Percentiles rank a stretch among this genome's conserved stretches.
Conservation (phyloP, 257 asterid species). For the Henckelia pumila region DNA sequence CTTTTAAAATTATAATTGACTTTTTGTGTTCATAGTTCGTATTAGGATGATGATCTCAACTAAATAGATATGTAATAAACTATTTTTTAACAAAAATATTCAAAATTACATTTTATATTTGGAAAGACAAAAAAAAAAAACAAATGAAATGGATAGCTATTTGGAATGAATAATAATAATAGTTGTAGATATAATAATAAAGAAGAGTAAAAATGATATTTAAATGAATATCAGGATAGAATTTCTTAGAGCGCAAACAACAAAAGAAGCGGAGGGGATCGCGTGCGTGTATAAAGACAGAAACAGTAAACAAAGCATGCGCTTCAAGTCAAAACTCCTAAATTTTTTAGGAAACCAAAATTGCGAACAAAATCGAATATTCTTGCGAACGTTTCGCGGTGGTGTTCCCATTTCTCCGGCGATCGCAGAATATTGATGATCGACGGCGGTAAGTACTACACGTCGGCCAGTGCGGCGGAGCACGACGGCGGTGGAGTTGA, state of each 20-base stretch:
- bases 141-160: too few relatives aligned
- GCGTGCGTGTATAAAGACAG: constrained; percentile 34
- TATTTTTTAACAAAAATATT: too few relatives aligned
- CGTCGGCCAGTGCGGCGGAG: constrained; percentile 61
- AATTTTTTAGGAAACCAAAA: constrained; percentile 12
- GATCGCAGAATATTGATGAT: constrained; percentile 48
- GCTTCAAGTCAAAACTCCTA: constrained; percentile 43
- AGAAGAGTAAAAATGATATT: too few relatives aligned
- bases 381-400: constrained; percentile 24
- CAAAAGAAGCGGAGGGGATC: constrained; percentile 31
- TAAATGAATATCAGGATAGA: constrained; percentile 21
- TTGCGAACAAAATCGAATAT: constrained; percentile 25
- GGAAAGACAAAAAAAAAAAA: too few relatives aligned
- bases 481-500: constrained; percentile 51
- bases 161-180: too few relatives aligned
- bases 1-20: too few relatives aligned
- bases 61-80: too few relatives aligned
- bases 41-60: too few relatives aligned
- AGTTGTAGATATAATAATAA: too few relatives aligned
- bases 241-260: constrained; percentile 29
- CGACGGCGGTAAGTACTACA: constrained; percentile 28
- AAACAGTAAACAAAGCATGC: constrained; percentile 30
- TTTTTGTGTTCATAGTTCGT: too few relatives aligned
- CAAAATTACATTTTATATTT: too few relatives aligned
- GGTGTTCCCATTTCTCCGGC: constrained; percentile 32